Base-by-base conservation (phyloP, 768 basidiomycete species). In the Phaeolepiota aurea region DNA sequence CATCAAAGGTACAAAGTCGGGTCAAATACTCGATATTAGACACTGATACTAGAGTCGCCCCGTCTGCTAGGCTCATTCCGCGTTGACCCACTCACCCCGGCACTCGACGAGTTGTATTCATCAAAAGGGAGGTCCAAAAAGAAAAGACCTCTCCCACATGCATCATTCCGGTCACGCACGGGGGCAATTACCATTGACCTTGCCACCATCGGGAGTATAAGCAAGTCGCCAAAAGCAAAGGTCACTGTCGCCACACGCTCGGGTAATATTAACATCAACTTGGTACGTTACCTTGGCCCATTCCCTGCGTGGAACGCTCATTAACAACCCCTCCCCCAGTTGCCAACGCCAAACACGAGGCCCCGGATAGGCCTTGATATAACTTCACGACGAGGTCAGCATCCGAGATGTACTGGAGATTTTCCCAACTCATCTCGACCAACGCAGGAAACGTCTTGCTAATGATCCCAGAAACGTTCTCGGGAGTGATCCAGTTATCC, bases 111-210 rank as follows among this genome's bases (percentile, higher is more conserved):
- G 22, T 33, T 46, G 25, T 20, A 37, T 14, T 37, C 39, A 20
- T 46, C 44, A 15, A 43, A 42, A n/a, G 54, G 49, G 41, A 62
- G 55, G 36, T 44, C 51, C 30, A 44, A 49, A 41, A 59, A 56
- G 32, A 54, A 57, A 10, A 54, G 51, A 25, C 47, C 52, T 16
- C 33, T 35, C 15, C 58, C 63, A 4, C 58, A 68, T 46, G 66
- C 64, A 9, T 68, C 65, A 32, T 68, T 72, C 49, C 64, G 56
- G 13, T 63, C 71, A 37, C 65, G 63, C 25, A 58, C 62, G 30
- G 71, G 64, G 4, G 45, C 53, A 16, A 66, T 71, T 37, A 54
- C 54, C 4, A 38, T 74, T 22, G 55, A 64, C 23, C 48, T 68
- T 10, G 66, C 54, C 7, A 66, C 68, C 12, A 60, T 58, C 20